Percentiles rank a stretch among this genome's conserved stretches.
These are phyloP conservation scores for Tilletia indica DNA, from an alignment of 1,284 basidiomycete genomes.

Conservation along the genomic window DNA sequence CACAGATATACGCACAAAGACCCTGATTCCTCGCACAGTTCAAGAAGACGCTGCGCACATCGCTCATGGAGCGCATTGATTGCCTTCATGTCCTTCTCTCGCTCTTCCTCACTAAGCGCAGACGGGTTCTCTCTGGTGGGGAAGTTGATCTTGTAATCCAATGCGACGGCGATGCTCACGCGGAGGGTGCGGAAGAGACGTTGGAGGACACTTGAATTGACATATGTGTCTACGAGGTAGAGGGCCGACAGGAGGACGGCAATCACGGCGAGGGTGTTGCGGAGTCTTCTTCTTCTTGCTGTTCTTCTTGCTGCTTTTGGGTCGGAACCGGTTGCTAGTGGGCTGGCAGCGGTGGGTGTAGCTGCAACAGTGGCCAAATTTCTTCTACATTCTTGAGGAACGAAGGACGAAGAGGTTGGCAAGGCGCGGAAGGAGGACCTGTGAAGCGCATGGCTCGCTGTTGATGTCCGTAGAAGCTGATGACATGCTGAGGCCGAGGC, in stretches of 20 bases:
- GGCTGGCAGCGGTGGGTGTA: not conserved
- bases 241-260: constrained; percentile 18
- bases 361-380: not conserved
- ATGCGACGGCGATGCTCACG: constrained; percentile 37
- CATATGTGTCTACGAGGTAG: constrained; percentile 33
- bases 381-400: not conserved
- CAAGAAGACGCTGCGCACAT: constrained; percentile 39
- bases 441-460: too few relatives aligned
- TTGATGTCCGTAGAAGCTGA: not conserved
- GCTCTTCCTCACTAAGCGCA: not conserved
- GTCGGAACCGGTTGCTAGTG: not conserved
- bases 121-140: constrained; percentile 34
- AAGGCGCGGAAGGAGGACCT: too few relatives aligned
- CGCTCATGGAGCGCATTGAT: constrained; percentile 39
- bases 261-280: constrained; percentile 16
- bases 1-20: constrained; percentile 18
- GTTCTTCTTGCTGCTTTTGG: not conserved
- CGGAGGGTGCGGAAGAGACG: constrained; percentile 40
- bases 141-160: constrained; percentile 52
- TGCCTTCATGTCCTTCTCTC: constrained; percentile 30
- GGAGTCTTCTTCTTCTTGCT: not conserved
- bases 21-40: constrained; percentile 47
- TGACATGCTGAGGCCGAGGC: constrained; percentile 6
- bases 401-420: not conserved
- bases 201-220: constrained; percentile 35